Percentiles rank a stretch among this genome's conserved stretches.
Evolutionary conservation across 805 yeast species (phyloP).

Genomic region (Hanseniaspora valbyensis): DNA sequence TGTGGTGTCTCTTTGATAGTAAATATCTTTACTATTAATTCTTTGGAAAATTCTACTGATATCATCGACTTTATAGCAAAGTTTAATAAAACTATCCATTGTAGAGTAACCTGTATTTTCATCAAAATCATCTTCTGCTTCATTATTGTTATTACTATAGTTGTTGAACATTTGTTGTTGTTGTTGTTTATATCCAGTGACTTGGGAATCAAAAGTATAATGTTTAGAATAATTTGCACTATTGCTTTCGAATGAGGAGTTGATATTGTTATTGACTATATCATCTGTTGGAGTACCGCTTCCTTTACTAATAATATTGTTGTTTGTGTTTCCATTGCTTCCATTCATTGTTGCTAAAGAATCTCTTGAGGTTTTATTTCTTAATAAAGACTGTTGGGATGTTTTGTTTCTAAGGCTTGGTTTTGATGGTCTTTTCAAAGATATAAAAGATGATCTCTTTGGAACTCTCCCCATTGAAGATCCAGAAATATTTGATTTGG

Average conservation of each 20-base stretch:
- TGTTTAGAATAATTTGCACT: neutral
- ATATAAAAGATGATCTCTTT: slow-evolving; percentile 9
- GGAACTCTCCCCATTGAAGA: slow-evolving; percentile 1
- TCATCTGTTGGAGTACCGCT: neutral
- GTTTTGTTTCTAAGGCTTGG: slow-evolving; percentile 26
- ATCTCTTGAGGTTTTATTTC: slow-evolving; percentile 7
- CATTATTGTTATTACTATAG: neutral
- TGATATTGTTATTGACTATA: neutral
- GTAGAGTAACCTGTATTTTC: neutral
- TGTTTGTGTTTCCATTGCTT: too few species aligned
- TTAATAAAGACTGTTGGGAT: slow-evolving; percentile 25
- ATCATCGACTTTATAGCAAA: slow-evolving; percentile 13
- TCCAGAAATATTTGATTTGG: slow-evolving; percentile 2
- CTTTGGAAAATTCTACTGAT: slow-evolving; percentile 8
- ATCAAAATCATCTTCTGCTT: neutral
- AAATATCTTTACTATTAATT: slow-evolving; percentile 9
- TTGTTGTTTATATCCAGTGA: neutral
- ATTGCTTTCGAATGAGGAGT: neutral
- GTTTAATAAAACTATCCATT: slow-evolving; percentile 9
- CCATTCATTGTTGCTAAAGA: neutral
- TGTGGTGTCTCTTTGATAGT: slow-evolving; percentile 13
- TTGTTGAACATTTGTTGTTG: neutral
- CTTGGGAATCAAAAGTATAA: neutral
- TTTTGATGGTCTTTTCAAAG: slow-evolving; percentile 17
- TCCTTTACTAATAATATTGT: neutral